phyloP scores from a whole-genome alignment of 441 rosid genomes.

The Melastoma candidum region DNA sequence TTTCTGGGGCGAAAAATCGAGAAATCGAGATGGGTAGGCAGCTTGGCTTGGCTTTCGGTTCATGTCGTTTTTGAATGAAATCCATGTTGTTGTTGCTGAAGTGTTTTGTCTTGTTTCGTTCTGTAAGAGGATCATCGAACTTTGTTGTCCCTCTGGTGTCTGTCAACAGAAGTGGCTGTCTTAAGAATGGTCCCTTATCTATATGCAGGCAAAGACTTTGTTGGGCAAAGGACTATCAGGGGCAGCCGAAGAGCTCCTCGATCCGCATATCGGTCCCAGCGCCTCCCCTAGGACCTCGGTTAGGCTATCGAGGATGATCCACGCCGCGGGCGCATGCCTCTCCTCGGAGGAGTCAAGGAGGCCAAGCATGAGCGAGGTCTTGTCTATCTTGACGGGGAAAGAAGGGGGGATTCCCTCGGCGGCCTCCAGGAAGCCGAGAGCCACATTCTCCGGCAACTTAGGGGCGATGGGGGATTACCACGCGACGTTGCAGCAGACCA shows the following conservation, averaged over 20 bases:
- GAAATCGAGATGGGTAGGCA: no score
- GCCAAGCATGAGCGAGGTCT: conserved; percentile 53
- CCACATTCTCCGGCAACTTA: conserved; percentile 37
- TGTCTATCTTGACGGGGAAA: conserved; percentile 56
- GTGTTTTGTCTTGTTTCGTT: no score
- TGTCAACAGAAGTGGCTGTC: no score
- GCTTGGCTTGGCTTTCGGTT: no score
- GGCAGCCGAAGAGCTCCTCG: conserved; percentile 60
- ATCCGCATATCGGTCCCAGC: conserved; percentile 33
- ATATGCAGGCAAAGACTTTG: conserved; percentile 73
- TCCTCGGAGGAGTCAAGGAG: conserved; percentile 75
- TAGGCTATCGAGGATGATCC: conserved; percentile 50
- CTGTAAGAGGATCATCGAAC: no score
- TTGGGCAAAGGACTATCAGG: conserved; percentile 53
- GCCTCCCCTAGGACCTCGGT: conserved; percentile 37
- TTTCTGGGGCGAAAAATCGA: no score
- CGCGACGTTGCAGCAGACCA: conserved; percentile 55
- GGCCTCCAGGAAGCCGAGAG: conserved; percentile 33
- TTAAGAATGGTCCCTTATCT: no score
- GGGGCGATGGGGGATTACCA: conserved; percentile 37
- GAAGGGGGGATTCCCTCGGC: conserved; percentile 24
- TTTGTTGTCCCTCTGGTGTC: no score
- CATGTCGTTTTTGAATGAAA: no score
- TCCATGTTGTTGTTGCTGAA: no score
- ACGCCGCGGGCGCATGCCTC: conserved; percentile 75